phyloP scores from a whole-genome alignment of 106 monocot genomes.

The Platanthera zijinensis region DNA sequence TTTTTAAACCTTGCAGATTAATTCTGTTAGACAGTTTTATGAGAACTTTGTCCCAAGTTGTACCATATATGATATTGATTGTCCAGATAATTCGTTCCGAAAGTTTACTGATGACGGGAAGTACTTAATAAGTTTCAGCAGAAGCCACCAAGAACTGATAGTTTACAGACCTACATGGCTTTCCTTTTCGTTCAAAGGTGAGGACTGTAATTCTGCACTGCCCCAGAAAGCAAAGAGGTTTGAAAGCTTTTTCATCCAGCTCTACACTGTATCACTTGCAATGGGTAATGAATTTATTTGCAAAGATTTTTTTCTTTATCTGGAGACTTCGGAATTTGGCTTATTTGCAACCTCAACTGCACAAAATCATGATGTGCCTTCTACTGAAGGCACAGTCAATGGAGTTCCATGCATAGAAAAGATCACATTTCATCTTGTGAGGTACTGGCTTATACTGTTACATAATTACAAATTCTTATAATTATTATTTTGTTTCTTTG shows the following conservation, averaged over 20 bases:
- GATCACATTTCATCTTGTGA: slow-evolving; percentile 95
- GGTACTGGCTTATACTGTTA: slow-evolving; percentile 27
- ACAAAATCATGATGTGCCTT: slow-evolving; percentile 52
- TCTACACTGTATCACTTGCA: slow-evolving; percentile 70
- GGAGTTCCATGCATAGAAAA: slow-evolving; percentile 94
- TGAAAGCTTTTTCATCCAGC: slow-evolving; percentile 81
- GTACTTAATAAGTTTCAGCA: slow-evolving; percentile 86
- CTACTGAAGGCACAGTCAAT: slow-evolving; percentile 57
- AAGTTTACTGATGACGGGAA: slow-evolving; percentile 96
- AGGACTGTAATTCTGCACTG: slow-evolving; percentile 49
- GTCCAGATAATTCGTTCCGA: slow-evolving; percentile 80
- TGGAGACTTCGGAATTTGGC: slow-evolving; percentile 72
- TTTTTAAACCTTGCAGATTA: slow-evolving; percentile 48
- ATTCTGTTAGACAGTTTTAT: slow-evolving; percentile 75
- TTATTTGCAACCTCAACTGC: slow-evolving; percentile 95
- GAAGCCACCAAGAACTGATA: slow-evolving; percentile 79
- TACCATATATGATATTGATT: slow-evolving; percentile 85
- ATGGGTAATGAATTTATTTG: slow-evolving; percentile 76
- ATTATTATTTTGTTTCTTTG: not conserved
- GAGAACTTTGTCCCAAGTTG: slow-evolving; percentile 87
- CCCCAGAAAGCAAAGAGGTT: slow-evolving; percentile 65
- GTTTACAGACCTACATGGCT: slow-evolving; percentile 87
- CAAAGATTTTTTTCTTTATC: slow-evolving; percentile 91
- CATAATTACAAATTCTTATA: not conserved
- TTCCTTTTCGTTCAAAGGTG: slow-evolving; percentile 69